Conservation (phyloP, 768 basidiomycete species). For the Suillus spraguei region DNA sequence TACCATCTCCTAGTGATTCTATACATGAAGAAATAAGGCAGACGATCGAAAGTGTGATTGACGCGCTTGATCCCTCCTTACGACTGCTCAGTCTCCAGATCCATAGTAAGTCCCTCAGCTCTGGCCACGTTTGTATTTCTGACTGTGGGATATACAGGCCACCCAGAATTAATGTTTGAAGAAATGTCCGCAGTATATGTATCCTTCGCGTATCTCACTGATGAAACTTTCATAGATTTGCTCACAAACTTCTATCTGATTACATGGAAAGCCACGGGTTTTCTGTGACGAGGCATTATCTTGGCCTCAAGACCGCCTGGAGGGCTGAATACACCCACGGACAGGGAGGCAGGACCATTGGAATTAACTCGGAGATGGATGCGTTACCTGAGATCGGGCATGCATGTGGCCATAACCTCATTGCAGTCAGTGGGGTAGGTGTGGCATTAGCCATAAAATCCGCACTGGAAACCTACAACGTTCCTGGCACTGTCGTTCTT, state of each 20-base stretch:
- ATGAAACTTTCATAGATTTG: slow-evolving; percentile 48
- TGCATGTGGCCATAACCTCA: slow-evolving; percentile 84
- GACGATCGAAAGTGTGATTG: slow-evolving; percentile 56
- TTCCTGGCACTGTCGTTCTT: slow-evolving; percentile 69
- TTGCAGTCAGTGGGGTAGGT: slow-evolving; percentile 77
- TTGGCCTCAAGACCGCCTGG: slow-evolving; percentile 77
- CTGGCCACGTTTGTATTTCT: slow-evolving; percentile 14
- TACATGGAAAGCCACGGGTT: slow-evolving; percentile 75
- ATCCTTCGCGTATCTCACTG: slow-evolving; percentile 8
- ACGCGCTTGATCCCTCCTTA: slow-evolving; percentile 52
- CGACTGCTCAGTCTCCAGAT: slow-evolving; percentile 70
- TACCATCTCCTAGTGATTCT: slow-evolving; percentile 15
- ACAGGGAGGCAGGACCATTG: slow-evolving; percentile 62
- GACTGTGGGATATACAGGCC: slow-evolving; percentile 39
- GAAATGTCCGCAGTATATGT: slow-evolving; percentile 52
- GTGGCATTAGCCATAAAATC: slow-evolving; percentile 73
- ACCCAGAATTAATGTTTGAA: slow-evolving; percentile 68
- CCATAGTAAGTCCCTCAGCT: slow-evolving; percentile 51
- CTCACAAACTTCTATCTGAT: slow-evolving; percentile 66
- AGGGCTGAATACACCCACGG: slow-evolving; percentile 69
- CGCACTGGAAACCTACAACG: slow-evolving; percentile 61
- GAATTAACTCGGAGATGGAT: slow-evolving; percentile 81
- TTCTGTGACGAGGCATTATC: slow-evolving; percentile 68
- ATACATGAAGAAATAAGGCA: slow-evolving; percentile 40
- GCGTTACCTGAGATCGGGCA: slow-evolving; percentile 58